Conservation (phyloP, 192 early-diverging fungal species). For the Backusella luteola region DNA sequence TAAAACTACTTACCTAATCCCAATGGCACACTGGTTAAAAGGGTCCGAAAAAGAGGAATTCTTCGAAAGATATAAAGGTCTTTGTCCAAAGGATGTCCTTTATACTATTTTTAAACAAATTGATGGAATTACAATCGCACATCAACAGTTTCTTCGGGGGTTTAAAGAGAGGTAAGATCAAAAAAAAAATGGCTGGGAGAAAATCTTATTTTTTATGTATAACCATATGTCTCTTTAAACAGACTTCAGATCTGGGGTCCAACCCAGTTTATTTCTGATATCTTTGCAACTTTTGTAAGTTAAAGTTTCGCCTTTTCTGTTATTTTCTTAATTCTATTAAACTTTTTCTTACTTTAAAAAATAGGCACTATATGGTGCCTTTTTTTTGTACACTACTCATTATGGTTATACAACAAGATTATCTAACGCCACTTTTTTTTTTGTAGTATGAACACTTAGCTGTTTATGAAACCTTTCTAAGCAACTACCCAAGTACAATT, state of each 20-base stretch:
- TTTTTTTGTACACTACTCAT: not conserved
- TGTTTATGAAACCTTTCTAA: slow-evolving; percentile 7
- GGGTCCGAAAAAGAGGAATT: not conserved
- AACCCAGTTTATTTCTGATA: slow-evolving; percentile 9
- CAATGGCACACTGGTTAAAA: not conserved
- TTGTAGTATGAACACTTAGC: slow-evolving; percentile 7
- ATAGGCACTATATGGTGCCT: not conserved
- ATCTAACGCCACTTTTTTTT: not conserved
- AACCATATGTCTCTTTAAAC: not conserved
- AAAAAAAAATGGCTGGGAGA: not conserved
- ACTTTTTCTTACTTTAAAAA: not conserved
- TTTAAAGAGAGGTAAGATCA: slow-evolving; percentile 13
- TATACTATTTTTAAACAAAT: not conserved
- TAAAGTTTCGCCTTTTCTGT: not conserved
- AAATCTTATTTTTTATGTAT: not conserved
- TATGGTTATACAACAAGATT: not conserved
- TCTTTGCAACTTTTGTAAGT: slow-evolving; percentile 1
- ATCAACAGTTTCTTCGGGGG: not conserved
- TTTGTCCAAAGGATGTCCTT: not conserved
- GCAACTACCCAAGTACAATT: not conserved
- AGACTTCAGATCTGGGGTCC: slow-evolving; percentile 11
- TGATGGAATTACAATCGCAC: not conserved
- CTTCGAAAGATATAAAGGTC: not conserved
- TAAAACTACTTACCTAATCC: not conserved
- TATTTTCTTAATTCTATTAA: not conserved